These are phyloP conservation scores for Lenzites betulinus DNA, from an alignment of 768 basidiomycete species.

Conservation along the genomic window DNA sequence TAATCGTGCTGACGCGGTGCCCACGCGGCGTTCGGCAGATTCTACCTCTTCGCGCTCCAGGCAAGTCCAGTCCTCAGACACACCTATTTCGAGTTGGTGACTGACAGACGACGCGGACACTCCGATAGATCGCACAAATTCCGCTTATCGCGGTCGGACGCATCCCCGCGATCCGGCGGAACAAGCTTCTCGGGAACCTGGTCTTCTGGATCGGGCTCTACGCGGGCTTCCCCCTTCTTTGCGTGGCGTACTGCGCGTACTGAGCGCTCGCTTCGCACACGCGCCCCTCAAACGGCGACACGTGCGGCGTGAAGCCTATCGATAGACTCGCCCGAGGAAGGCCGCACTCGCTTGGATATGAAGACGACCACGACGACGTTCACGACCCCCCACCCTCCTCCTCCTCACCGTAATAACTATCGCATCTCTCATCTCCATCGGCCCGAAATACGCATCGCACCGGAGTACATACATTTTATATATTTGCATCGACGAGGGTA, in stretches of 20 bases:
- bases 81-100: not conserved
- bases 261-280: conserved; percentile 29
- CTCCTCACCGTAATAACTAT: no score
- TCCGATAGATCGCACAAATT: conserved; percentile 78
- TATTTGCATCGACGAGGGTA: no score
- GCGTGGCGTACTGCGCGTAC: conserved; percentile 70
- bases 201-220: conserved; percentile 95
- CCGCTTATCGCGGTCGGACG: conserved; percentile 86
- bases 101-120: not conserved
- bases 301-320: no score
- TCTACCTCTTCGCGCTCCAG: conserved; percentile 85
- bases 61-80: conserved; percentile 36
- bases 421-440: no score
- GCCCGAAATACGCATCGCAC: no score
- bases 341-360: no score
- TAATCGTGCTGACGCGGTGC: not conserved
- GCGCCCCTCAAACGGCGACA: no score
- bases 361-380: no score
- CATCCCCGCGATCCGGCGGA: conserved; percentile 73
- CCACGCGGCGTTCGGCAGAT: conserved; percentile 41
- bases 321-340: no score
- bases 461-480: no score
- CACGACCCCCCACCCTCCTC: no score
- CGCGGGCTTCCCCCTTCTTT: conserved; percentile 90
- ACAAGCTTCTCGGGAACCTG: conserved; percentile 79